phyloP scores from a whole-genome alignment of 2,329 filamentous ascomycete genomes.

The Neofusicoccum sp. region DNA sequence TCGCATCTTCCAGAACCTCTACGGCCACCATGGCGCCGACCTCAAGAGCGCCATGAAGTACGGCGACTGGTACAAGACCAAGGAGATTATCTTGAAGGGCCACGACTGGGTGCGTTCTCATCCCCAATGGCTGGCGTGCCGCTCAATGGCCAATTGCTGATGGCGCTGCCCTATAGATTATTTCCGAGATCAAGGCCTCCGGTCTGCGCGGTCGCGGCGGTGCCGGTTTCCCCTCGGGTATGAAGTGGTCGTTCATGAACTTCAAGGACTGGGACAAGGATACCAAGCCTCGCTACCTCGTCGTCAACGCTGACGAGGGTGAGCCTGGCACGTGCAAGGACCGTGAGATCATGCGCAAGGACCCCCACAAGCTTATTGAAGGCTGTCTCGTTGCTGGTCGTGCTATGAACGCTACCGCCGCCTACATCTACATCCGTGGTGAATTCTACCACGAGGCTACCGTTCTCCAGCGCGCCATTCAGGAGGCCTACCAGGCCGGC shows the following conservation, averaged over 20 bases:
- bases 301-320: slow-evolving; percentile 98
- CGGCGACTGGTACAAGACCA: slow-evolving; percentile 99
- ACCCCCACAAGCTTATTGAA: slow-evolving; percentile 98
- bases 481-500: slow-evolving; percentile 93
- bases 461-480: slow-evolving; percentile 89
- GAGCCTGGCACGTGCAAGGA: slow-evolving; percentile 99
- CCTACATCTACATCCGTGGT: slow-evolving; percentile 99
- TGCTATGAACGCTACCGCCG: slow-evolving; percentile 97
- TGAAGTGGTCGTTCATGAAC: slow-evolving; percentile 99
- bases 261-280: slow-evolving; percentile 99
- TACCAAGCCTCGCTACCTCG: slow-evolving; percentile 88
- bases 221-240: slow-evolving; percentile 93
- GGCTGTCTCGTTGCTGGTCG: slow-evolving; percentile 93
- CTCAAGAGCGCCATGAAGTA: slow-evolving; percentile 95
- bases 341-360: slow-evolving; percentile 99
- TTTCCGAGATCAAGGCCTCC: slow-evolving; percentile 94
- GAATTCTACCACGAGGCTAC: slow-evolving; percentile 97
- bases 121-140: slow-evolving; percentile 4
- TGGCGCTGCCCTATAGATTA: slow-evolving; percentile 61
- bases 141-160: neutral
- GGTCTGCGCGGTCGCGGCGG: slow-evolving; percentile 93
- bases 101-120: slow-evolving; percentile 75
- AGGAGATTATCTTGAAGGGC: slow-evolving; percentile 95
- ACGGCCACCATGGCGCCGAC: slow-evolving; percentile 87
- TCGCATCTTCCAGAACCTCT: slow-evolving; percentile 98